Base-by-base conservation (phyloP, 164 flowering plant species). In the Vitis rotundifolia region DNA sequence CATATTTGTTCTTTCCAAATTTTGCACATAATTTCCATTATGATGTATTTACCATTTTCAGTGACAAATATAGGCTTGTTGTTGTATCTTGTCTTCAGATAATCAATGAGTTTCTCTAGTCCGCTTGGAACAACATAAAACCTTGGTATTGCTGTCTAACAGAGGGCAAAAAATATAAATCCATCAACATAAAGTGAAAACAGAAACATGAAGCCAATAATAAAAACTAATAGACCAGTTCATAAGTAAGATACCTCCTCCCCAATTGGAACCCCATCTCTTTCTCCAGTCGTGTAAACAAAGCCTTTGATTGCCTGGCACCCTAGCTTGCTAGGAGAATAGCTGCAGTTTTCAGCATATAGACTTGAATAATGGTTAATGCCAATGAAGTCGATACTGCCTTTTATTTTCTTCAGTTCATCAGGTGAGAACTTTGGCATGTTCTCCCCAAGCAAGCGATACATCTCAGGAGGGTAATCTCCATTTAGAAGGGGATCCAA, bases 391-490 rank as follows among this genome's bases (percentile, higher is more conserved):
- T 83, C 87, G 8, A 79, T 22, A 49, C 75, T 81, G 13, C 64
- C 73, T 44, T 64, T 70, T 12, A 81, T 12, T 9, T 72, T 57
- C n/a, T 49, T 31, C 22, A 3, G 15, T 50, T 83, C 87, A 15
- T 77, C 71, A 1, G 13, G 8, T 2, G 83, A 72, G 55, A 81
- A 73, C 2, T 9, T 60, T 2, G 84, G 84, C 37, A 83, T 18
- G 16, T 72, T 61, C 6, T 58, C 19, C 12, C 81, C 79, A 62
- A 61, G 74, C 48, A 49, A 59, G 5, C 63, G 56, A 4, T 61
- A 76, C 84, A 83, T 81, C 57, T 81, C 79, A 5, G 75, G 76
- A 29, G 87, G 87, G 64, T 81, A 83, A 44, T 79, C 76, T 2
- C 87, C 84, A 49, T 67, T 67, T 11, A 83, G 60, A 5, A 9